A percentile compares a stretch with the other conserved stretches of the same genome.
Conservation (phyloP, 805 yeast species). For the Metschnikowia anglica region DNA sequence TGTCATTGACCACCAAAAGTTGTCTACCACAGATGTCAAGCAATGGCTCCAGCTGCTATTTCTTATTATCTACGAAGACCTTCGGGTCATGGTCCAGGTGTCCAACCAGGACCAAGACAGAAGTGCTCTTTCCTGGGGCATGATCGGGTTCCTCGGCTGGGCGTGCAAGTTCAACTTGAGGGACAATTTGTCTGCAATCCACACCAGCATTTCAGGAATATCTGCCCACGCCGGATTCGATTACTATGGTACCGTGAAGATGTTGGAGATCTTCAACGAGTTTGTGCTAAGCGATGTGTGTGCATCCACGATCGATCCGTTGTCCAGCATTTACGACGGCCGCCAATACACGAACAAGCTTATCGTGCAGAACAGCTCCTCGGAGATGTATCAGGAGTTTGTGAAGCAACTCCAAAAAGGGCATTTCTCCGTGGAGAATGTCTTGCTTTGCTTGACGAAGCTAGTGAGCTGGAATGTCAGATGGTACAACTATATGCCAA, state of each 20-base stretch:
- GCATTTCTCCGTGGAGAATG: constrained; percentile 33
- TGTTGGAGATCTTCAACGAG: constrained; percentile 49
- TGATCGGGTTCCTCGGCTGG: constrained; percentile 52
- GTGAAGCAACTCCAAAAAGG: constrained; percentile 27
- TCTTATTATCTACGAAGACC: constrained; percentile 66
- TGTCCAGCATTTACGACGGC: constrained; percentile 29
- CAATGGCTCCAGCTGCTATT: constrained; percentile 78
- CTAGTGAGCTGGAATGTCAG: constrained; percentile 61
- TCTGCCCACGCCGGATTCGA: constrained; percentile 60
- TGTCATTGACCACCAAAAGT: constrained; percentile 22
- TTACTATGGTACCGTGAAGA: constrained; percentile 51
- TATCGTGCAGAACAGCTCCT: constrained; percentile 26
- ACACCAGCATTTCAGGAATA: constrained; percentile 48
- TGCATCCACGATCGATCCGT: constrained; percentile 33
- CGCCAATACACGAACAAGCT: constrained; percentile 34
- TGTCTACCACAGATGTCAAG: constrained; percentile 51
- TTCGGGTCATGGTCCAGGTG: constrained; percentile 28
- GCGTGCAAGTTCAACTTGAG: constrained; percentile 38
- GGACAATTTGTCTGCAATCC: constrained; percentile 37
- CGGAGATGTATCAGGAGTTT: constrained; percentile 24
- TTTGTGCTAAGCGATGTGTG: constrained; percentile 36
- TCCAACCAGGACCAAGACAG: constrained; percentile 36
- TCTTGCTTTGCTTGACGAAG: constrained; percentile 41
- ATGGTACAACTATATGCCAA: constrained; percentile 59
- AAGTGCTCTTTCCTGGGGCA: constrained; percentile 73